Evolutionary conservation across 1,139 yeast genomes (phyloP).

Genomic region (Saccharomyces hybrid): DNA sequence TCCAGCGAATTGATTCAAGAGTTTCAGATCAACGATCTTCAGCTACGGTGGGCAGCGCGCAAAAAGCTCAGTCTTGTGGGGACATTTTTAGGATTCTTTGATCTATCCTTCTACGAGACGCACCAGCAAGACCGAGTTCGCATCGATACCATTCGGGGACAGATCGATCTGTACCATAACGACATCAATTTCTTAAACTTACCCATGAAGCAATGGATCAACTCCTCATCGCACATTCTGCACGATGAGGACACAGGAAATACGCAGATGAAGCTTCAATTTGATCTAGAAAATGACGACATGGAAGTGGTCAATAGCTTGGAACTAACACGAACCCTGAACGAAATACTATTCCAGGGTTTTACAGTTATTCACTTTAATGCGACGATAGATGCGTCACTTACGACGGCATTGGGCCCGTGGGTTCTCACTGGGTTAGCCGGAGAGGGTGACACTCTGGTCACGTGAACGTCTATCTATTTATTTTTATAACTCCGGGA

Average conservation of each 20-base stretch:
- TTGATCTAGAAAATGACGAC: constrained; percentile 31
- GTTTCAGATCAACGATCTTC: constrained; percentile 31
- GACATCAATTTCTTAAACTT: constrained; percentile 32
- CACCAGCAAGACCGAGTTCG: neutral
- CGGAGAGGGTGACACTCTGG: neutral
- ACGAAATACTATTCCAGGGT: constrained; percentile 33
- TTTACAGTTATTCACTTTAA: constrained; percentile 29
- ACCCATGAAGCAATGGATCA: constrained; percentile 34
- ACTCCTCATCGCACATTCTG: constrained; percentile 29
- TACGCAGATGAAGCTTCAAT: constrained; percentile 21
- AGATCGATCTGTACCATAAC: constrained; percentile 31
- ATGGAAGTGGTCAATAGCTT: constrained; percentile 30
- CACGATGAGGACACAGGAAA: constrained; percentile 16
- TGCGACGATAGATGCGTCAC: neutral
- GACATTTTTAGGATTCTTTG: constrained; percentile 13
- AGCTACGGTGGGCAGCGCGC: constrained; percentile 28
- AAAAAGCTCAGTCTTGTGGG: constrained; percentile 31
- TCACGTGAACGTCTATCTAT: neutral
- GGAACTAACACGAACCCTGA: constrained; percentile 33
- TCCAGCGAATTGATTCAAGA: constrained; percentile 26
- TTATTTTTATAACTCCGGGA: neutral
- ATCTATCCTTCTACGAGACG: constrained; percentile 28
- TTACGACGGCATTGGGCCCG: neutral
- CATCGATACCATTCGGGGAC: constrained; percentile 26
- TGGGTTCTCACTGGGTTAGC: neutral